Conservation (phyloP, 2,329 filamentous ascomycete genomes). For the Huntiella savannae region DNA sequence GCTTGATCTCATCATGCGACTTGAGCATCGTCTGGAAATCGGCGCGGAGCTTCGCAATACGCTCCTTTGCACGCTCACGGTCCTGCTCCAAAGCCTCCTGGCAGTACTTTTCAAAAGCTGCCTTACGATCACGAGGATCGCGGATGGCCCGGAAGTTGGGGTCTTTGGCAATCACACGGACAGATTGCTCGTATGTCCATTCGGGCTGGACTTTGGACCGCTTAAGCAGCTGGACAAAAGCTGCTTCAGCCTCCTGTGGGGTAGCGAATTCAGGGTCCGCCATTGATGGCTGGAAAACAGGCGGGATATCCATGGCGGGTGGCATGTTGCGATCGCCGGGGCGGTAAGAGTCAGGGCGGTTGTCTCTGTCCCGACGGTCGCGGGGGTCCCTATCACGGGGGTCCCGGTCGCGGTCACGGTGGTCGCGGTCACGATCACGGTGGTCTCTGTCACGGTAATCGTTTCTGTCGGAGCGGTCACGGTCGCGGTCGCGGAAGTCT, state of each 20-base stretch:
- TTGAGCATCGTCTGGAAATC: constrained; percentile 95
- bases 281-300: constrained; percentile 33
- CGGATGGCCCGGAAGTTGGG: constrained; percentile 84
- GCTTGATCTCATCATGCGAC: constrained; percentile 89
- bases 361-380: constrained; percentile 13
- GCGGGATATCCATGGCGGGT: constrained; percentile 1
- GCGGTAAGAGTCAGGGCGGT: constrained; percentile 19
- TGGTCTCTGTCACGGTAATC: constrained; percentile 15
- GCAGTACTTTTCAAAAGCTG: constrained; percentile 88
- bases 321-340: constrained; percentile 1
- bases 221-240: constrained; percentile 78
- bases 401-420: constrained; percentile 16
- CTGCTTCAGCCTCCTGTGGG: constrained; percentile 75
- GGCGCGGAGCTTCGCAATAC: constrained; percentile 72
- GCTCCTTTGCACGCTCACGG: constrained; percentile 84
- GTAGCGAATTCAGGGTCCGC: constrained; percentile 63
- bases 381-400: constrained; percentile 13
- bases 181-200: constrained; percentile 81
- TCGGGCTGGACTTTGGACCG: constrained; percentile 73
- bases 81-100: constrained; percentile 79
- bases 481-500: constrained; percentile 9
- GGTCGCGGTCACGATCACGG: constrained; percentile 13
- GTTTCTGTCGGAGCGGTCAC: constrained; percentile 17
- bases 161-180: constrained; percentile 73
- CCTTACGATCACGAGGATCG: constrained; percentile 75